Conservation (phyloP, 371 early-diverging fungal species). For the Lichtheimia corymbifera region DNA sequence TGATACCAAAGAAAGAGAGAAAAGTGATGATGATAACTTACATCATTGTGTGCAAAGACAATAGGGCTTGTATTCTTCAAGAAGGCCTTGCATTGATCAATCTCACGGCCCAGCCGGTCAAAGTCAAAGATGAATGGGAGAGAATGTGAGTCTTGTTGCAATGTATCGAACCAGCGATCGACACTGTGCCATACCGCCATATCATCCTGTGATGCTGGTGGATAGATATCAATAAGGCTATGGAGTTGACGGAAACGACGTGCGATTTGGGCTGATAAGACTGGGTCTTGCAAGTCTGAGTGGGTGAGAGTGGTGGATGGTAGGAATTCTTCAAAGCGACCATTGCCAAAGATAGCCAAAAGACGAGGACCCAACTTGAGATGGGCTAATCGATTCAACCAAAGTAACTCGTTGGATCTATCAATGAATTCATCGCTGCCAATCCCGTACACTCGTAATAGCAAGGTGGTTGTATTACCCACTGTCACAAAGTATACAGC, state of each 20-base stretch:
- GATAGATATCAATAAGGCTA: conserved; percentile 66
- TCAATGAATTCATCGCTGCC: conserved; percentile 79
- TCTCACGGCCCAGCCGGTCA: conserved; percentile 42
- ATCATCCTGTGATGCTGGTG: conserved; percentile 29
- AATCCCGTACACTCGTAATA: conserved; percentile 77
- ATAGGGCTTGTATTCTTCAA: conserved; percentile 55
- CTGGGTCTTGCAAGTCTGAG: conserved; percentile 66
- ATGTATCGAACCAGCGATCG: conserved; percentile 56
- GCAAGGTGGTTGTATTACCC: conserved; percentile 39
- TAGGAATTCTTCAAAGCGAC: conserved; percentile 86
- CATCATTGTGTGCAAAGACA: conserved; percentile 87
- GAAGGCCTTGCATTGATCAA: conserved; percentile 41
- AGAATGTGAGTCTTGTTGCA: conserved; percentile 20
- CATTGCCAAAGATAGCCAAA: conserved; percentile 86
- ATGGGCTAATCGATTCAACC: conserved; percentile 71
- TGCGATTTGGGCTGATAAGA: conserved; percentile 75
- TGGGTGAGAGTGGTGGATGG: conserved; percentile 73
- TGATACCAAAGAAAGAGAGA: background rate
- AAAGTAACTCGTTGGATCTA: conserved; percentile 77
- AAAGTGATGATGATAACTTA: conserved; percentile 32
- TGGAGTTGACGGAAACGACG: conserved; percentile 75
- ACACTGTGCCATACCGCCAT: conserved; percentile 64
- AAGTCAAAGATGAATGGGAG: conserved; percentile 37
- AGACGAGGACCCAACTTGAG: conserved; percentile 78
- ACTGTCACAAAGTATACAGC: conserved; percentile 75